Conservation (phyloP, 441 rosid genomes). For the Isatis lusitanica region DNA sequence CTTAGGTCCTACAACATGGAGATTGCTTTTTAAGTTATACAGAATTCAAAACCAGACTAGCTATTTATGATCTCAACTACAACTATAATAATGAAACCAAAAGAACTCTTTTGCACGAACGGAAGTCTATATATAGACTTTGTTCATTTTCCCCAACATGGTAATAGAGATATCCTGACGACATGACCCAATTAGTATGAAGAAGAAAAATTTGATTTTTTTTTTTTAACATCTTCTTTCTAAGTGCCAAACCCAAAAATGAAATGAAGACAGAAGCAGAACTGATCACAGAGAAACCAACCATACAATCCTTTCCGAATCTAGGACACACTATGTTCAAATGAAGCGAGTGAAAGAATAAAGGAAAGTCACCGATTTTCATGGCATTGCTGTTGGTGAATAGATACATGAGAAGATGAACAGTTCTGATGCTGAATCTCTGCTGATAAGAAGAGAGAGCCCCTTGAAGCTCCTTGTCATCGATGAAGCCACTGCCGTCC, state of each 20-base stretch:
- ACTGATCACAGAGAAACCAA: slow-evolving; percentile 5
- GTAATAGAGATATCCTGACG: not conserved
- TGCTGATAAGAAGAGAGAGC: slow-evolving; percentile 80
- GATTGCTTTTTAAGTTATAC: not conserved
- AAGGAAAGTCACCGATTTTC: slow-evolving; percentile 57
- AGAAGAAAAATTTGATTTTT: not conserved
- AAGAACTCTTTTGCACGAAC: slow-evolving; percentile 29
- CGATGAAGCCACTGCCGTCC: slow-evolving; percentile 83
- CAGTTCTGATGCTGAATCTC: slow-evolving; percentile 86
- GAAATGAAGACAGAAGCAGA: not conserved
- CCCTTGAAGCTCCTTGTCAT: slow-evolving; percentile 84
- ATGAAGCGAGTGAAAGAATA: not conserved
- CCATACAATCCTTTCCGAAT: not conserved
- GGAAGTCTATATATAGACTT: not conserved
- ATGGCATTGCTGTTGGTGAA: slow-evolving; percentile 75
- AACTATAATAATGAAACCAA: slow-evolving; percentile 9
- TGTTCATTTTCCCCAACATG: not conserved
- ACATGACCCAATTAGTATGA: not conserved
- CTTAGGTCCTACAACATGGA: slow-evolving; percentile 59
- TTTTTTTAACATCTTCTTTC: not conserved
- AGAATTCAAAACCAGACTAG: slow-evolving; percentile 8
- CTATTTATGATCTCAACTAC: slow-evolving; percentile 14
- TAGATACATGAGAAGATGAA: slow-evolving; percentile 78
- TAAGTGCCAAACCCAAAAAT: not conserved
- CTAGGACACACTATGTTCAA: not conserved